Base-by-base conservation (phyloP, 1,284 basidiomycete species). In the Anthracocystis setariae region DNA sequence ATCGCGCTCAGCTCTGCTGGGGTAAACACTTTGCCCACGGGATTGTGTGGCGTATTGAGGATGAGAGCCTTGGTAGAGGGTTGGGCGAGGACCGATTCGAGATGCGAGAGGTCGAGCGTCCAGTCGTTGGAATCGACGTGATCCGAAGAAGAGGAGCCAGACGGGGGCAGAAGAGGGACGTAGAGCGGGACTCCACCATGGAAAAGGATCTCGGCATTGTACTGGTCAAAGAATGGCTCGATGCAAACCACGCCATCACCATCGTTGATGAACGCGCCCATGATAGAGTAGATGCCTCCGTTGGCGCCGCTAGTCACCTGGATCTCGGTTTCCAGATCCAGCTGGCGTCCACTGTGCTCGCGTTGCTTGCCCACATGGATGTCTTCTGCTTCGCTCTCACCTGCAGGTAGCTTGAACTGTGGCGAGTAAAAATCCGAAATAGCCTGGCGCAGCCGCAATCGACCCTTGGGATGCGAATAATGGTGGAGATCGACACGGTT, bases 161-260 rank as follows among this genome's bases (percentile, higher is more conserved):
- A 57, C 15, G 92, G 92, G 0, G 96, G 95, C 73, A 96, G 92
- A 15, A 99, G 87, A 3, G 96, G 95, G 8, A 98, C 92, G 80
- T 93, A 98, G 47, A 97, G 90, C 9, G 95, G 93, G 56, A 89
- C 90, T 45, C 93, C 94, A 29, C 91, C 78, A 29, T 77, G 74
- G 66, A 79, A 83, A 7, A 67, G 65, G 92, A 80, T 72, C 46
- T 83, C 80, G 29, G 76, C 78, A 39, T 78, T 88, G 85, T 97
- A 98, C 84, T 98, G 96, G 82, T 98, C 94, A 81, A 97, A 98
- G 87, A 93, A 76, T 33, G 84, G 95, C 85, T 98, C 96, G 80
- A 98, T 94, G 87, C 97, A 90, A 83, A 99, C 94, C 64, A 98
- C 96, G 84, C 98, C 95, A 82, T 98, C 96, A 8, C 77, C 77